A percentile compares a stretch with the other conserved stretches of the same genome.
Evolutionary conservation across 177 flowering plant species (phyloP).

Genomic region (Vitis hybrid): DNA sequence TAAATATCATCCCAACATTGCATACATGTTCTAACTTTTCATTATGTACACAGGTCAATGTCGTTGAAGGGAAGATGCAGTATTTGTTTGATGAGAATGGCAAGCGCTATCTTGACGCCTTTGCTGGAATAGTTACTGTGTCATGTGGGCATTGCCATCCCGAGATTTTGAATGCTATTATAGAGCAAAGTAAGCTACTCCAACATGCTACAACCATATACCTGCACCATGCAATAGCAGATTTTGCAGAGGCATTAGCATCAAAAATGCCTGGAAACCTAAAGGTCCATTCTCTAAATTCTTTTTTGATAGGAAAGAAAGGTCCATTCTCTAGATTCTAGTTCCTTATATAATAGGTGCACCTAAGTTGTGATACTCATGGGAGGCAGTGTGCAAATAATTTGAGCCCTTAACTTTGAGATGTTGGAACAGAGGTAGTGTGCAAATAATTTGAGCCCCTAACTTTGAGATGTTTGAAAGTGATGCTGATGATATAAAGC

Average conservation of each 20-base stretch:
- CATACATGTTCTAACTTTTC: neutral
- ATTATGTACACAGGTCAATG: slow-evolving; percentile 63
- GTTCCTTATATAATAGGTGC: neutral
- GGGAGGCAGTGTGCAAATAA: neutral
- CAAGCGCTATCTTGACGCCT: slow-evolving; percentile 89
- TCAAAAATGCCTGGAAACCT: slow-evolving; percentile 96
- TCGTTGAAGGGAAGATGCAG: slow-evolving; percentile 98
- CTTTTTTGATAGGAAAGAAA: neutral
- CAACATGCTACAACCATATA: slow-evolving; percentile 97
- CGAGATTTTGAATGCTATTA: slow-evolving; percentile 69
- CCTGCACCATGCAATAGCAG: slow-evolving; percentile 89
- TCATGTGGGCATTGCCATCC: slow-evolving; percentile 99
- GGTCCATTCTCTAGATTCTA: neutral
- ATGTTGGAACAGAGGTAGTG: neutral
- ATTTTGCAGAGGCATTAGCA: slow-evolving; percentile 93
- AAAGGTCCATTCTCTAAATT: slow-evolving; percentile 47
- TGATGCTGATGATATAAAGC: neutral
- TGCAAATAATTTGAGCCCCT: neutral
- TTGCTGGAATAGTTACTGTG: slow-evolving; percentile 97
- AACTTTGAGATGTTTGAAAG: neutral
- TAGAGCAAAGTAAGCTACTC: slow-evolving; percentile 88
- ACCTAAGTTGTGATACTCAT: too few species aligned
- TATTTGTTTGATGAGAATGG: slow-evolving; percentile 90
- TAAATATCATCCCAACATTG: neutral
- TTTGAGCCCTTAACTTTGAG: neutral